These are phyloP conservation scores for Pulveroboletus ravenelii DNA, from an alignment of 768 basidiomycete genomes.

Conservation along the genomic window DNA sequence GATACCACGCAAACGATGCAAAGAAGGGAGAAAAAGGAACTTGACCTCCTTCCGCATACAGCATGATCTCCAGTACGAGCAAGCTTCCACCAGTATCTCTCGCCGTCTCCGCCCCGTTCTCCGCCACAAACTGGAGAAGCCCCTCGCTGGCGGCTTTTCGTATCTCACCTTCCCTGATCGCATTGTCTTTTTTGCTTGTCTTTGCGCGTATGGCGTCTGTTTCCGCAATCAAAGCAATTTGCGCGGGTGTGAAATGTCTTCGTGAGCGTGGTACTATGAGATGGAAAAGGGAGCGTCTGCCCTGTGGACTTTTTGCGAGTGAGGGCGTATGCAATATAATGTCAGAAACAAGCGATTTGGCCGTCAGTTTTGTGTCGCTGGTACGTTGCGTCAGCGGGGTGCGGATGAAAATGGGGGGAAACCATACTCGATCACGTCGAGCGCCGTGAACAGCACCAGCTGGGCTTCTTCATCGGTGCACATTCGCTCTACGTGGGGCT, in stretches of 20 bases:
- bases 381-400: not conserved
- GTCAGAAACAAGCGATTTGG: constrained; percentile 72
- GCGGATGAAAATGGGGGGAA: not conserved
- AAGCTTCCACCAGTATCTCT: constrained; percentile 79
- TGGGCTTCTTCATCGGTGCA: constrained; percentile 88
- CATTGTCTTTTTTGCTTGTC: constrained; percentile 81
- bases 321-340: constrained; percentile 56
- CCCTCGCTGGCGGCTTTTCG: constrained; percentile 67
- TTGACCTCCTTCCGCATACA: constrained; percentile 80
- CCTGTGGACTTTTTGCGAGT: constrained; percentile 61
- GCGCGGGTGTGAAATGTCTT: constrained; percentile 83
- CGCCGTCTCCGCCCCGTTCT: constrained; percentile 56
- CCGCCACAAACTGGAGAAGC: constrained; percentile 64
- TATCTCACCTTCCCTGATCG: constrained; percentile 64
- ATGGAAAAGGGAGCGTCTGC: constrained; percentile 78
- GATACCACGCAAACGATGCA: not conserved
- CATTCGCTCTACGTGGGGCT: constrained; percentile 87
- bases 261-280: constrained; percentile 78
- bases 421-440: constrained; percentile 84
- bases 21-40: constrained; percentile 16
- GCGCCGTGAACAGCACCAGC: constrained; percentile 80
- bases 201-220: constrained; percentile 62
- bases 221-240: constrained; percentile 65
- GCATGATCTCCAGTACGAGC: constrained; percentile 76
- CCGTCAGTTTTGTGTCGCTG: constrained; percentile 87